phyloP scores from a whole-genome alignment of 768 basidiomycete species.

The Chalciporus pseudorubinellus region DNA sequence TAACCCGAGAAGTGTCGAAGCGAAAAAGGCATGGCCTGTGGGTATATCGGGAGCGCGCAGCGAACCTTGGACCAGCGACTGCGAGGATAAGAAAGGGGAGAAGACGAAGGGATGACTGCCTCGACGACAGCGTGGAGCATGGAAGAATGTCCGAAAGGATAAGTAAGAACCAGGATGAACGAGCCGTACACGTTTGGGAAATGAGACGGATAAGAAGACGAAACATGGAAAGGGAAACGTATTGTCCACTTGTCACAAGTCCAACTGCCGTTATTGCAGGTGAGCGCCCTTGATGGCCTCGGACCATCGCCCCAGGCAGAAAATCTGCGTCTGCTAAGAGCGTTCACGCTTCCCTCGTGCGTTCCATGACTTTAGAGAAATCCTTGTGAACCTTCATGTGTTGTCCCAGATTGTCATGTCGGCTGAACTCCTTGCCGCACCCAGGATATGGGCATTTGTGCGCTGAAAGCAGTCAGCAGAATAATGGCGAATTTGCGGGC shows the following conservation, averaged over 20 bases:
- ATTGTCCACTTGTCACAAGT: constrained; percentile 26
- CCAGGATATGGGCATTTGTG: constrained; percentile 77
- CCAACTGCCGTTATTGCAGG: constrained; percentile 24
- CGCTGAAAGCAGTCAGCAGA: constrained; percentile 43
- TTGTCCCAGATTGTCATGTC: constrained; percentile 86
- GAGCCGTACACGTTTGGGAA: constrained; percentile 25
- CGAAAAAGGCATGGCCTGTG: constrained; percentile 17
- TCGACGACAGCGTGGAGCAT: constrained; percentile 16
- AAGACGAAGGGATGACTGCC: constrained; percentile 15
- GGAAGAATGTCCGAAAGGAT: constrained; percentile 25
- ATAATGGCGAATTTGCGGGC: constrained; percentile 4
- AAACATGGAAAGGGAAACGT: constrained; percentile 22
- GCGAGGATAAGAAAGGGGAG: not conserved
- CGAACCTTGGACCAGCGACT: constrained; percentile 8
- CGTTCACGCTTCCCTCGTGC: constrained; percentile 21
- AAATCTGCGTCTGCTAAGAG: constrained; percentile 14
- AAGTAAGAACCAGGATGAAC: constrained; percentile 21
- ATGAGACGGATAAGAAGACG: constrained; percentile 21
- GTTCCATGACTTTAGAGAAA: constrained; percentile 29
- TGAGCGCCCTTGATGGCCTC: constrained; percentile 20
- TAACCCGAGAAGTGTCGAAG: constrained; percentile 17
- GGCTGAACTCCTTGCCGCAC: constrained; percentile 81
- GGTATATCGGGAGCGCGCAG: constrained; percentile 20
- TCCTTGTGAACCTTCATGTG: constrained; percentile 79
- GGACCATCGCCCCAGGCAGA: constrained; percentile 17